A percentile compares a stretch with the other conserved stretches of the same genome.
These are phyloP conservation scores for Fraxinus dipetala DNA, from an alignment of 305 asterid genomes.

Conservation along the genomic window DNA sequence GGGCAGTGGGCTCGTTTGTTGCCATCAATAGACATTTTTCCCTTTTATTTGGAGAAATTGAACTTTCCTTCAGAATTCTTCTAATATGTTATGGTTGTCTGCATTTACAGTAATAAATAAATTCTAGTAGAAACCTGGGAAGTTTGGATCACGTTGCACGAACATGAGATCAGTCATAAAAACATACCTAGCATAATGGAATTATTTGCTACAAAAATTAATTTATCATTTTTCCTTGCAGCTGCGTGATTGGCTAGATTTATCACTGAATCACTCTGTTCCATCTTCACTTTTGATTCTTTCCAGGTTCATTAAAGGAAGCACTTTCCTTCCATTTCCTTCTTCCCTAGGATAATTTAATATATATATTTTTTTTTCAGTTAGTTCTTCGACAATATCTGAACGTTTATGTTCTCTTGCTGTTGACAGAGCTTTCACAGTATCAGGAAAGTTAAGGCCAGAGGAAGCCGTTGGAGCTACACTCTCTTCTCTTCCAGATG, in stretches of 20 bases:
- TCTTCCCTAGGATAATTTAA: background rate
- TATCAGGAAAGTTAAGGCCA: conserved; percentile 70
- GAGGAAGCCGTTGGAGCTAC: conserved; percentile 82
- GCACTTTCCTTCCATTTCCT: conserved; percentile 7
- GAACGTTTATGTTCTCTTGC: conserved; percentile 21
- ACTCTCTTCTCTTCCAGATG: conserved; percentile 80
- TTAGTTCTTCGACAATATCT: conserved; percentile 23
- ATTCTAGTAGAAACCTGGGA: conserved; percentile 10
- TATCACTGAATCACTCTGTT: conserved; percentile 78
- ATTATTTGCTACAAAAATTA: conserved; percentile 4
- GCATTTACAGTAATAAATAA: conserved; percentile 6
- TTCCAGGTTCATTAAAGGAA: conserved; percentile 51
- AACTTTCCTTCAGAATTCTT: background rate
- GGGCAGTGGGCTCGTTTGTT: background rate
- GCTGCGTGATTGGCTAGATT: conserved; percentile 88
- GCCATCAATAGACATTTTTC: background rate
- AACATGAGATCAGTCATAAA: background rate
- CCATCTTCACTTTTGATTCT: conserved; percentile 84
- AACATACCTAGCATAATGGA: background rate
- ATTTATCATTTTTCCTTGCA: conserved; percentile 29
- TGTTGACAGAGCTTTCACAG: conserved; percentile 62
- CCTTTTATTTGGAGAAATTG: background rate
- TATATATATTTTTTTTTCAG: background rate
- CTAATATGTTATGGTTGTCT: background rate
- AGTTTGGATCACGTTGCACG: conserved; percentile 10